These are phyloP conservation scores for Lentinula novae-zelandiae DNA, from an alignment of 1,284 basidiomycete species.

Conservation along the genomic window DNA sequence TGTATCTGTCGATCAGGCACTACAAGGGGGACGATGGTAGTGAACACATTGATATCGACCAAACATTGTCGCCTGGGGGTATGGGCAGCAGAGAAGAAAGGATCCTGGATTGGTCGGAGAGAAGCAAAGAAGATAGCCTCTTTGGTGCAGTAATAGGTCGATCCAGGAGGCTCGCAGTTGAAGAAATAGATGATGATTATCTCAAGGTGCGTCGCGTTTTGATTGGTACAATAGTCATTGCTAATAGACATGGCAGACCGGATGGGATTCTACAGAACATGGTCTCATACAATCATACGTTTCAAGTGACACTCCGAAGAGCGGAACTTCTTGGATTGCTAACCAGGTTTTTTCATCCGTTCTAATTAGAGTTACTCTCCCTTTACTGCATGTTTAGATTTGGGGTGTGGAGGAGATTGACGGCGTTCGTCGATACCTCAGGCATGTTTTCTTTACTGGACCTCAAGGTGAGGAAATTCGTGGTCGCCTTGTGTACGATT, in stretches of 20 bases:
- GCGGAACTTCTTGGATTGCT: slow-evolving; percentile 48
- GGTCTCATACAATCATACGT: slow-evolving; percentile 47
- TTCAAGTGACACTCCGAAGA: slow-evolving; percentile 52
- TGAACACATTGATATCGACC: slow-evolving; percentile 61
- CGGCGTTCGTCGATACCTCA: slow-evolving; percentile 55
- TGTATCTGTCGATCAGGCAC: slow-evolving; percentile 57
- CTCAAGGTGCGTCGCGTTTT: slow-evolving; percentile 29
- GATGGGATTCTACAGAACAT: slow-evolving; percentile 17
- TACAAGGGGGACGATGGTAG: slow-evolving; percentile 49
- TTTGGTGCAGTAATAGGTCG: slow-evolving; percentile 54
- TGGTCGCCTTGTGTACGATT: slow-evolving; percentile 64
- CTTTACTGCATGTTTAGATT: slow-evolving; percentile 33
- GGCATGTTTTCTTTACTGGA: slow-evolving; percentile 66
- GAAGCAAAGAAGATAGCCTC: slow-evolving; percentile 44
- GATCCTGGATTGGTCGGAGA: slow-evolving; percentile 47
- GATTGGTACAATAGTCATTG: neutral
- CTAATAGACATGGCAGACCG: neutral
- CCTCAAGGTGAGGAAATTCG: slow-evolving; percentile 55
- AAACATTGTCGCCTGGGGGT: slow-evolving; percentile 58
- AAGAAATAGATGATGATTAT: slow-evolving; percentile 43
- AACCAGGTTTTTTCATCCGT: slow-evolving; percentile 40
- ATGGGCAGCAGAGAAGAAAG: slow-evolving; percentile 51
- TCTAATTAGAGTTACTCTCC: neutral
- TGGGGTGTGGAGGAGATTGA: slow-evolving; percentile 69
- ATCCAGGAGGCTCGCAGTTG: slow-evolving; percentile 43